Percentiles rank a stretch among this genome's conserved stretches.
phyloP scores from a whole-genome alignment of 352 stramenopile genomes.

The Chrysophaeum taylorii region DNA sequence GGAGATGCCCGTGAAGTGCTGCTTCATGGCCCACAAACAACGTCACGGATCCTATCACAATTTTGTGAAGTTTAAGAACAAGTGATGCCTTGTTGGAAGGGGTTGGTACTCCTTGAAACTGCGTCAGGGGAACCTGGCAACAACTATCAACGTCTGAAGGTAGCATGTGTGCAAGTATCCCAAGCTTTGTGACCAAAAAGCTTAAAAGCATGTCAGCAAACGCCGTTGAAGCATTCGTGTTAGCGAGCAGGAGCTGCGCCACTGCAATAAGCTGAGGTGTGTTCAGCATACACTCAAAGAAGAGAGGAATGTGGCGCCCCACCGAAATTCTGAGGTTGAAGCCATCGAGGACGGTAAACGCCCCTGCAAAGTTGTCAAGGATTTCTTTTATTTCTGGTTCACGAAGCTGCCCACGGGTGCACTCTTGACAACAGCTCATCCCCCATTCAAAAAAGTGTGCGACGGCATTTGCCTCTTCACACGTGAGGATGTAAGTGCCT shows the following conservation, averaged over 20 bases:
- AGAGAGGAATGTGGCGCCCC: conserved; percentile 62
- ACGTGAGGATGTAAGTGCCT: neutral
- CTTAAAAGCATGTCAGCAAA: conserved; percentile 84
- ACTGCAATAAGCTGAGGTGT: conserved; percentile 82
- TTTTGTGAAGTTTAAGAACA: conserved; percentile 84
- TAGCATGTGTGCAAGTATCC: too few relatives aligned
- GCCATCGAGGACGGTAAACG: conserved; percentile 88
- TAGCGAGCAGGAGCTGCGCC: conserved; percentile 83
- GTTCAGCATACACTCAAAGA: conserved; percentile 81
- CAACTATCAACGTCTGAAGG: too few relatives aligned
- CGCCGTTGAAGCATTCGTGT: conserved; percentile 78
- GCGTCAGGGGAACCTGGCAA: too few relatives aligned
- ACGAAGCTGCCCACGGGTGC: neutral
- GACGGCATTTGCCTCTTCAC: neutral
- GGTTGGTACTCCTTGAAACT: too few relatives aligned
- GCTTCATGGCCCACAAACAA: conserved; percentile 90
- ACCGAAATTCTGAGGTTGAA: conserved; percentile 71
- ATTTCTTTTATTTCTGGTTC: conserved; percentile 54
- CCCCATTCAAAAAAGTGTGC: conserved; percentile 70
- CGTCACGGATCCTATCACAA: conserved; percentile 87
- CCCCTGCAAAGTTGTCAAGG: conserved; percentile 86
- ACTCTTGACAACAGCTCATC: conserved; percentile 31
- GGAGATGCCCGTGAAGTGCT: conserved; percentile 78
- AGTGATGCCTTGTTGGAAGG: too few relatives aligned
- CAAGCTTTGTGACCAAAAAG: conserved; percentile 85